These are phyloP conservation scores for Nakazawaea sp. DNA, from an alignment of 805 yeast species.

Conservation along the genomic window DNA sequence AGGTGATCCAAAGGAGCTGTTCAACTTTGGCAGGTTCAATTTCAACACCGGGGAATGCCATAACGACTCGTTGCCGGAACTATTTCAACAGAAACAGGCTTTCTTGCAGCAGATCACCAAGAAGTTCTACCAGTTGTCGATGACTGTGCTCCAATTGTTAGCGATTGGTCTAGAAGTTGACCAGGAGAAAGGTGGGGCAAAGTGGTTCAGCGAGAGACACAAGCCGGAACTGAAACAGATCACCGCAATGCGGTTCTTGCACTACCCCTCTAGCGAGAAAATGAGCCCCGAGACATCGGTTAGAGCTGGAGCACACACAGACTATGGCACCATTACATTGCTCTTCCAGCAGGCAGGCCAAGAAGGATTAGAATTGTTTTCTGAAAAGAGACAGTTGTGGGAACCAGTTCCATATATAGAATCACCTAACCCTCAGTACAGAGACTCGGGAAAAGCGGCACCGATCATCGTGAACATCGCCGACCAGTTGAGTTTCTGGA, in stretches of 20 bases:
- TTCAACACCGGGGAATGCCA: conserved; percentile 35
- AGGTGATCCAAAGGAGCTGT: conserved; percentile 64
- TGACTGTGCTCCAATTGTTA: conserved; percentile 40
- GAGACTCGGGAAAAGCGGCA: conserved; percentile 32
- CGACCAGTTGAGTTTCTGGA: conserved; percentile 69
- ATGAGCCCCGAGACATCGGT: conserved; percentile 42
- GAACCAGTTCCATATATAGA: conserved; percentile 49
- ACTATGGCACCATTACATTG: conserved; percentile 66
- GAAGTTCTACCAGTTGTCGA: conserved; percentile 40
- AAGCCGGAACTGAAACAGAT: conserved; percentile 43
- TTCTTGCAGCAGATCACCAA: conserved; percentile 25
- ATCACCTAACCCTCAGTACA: conserved; percentile 24
- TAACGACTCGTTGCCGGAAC: conserved; percentile 37
- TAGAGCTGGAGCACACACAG: conserved; percentile 80
- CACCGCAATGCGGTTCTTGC: conserved; percentile 59
- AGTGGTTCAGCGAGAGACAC: conserved; percentile 58
- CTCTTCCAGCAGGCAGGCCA: conserved; percentile 60
- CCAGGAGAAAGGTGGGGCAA: conserved; percentile 33
- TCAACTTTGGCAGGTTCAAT: conserved; percentile 51
- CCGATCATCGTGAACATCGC: conserved; percentile 71
- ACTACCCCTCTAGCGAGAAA: conserved; percentile 51
- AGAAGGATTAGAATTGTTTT: conserved; percentile 59
- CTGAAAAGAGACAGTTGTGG: conserved; percentile 46
- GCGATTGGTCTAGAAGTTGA: conserved; percentile 57
- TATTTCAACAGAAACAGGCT: conserved; percentile 35